phyloP scores from a whole-genome alignment of 305 asterid species.

The Fraxinus sp. region DNA sequence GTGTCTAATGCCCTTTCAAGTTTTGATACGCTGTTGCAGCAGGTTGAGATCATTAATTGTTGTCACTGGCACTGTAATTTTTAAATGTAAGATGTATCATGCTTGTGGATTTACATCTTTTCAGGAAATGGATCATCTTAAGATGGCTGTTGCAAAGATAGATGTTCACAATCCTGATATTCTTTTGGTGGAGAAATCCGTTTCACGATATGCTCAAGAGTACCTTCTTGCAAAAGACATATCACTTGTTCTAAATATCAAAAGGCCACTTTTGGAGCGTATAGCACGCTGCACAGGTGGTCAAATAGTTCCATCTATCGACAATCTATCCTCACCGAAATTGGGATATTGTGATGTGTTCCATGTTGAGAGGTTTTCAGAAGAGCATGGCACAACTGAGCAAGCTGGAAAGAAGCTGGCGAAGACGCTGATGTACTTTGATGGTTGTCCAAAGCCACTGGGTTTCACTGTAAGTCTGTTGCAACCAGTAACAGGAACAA shows the following conservation, averaged over 20 bases:
- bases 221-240: constrained; percentile 88
- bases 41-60: constrained; percentile 49
- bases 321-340: constrained; percentile 72
- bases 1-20: constrained; percentile 89
- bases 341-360: constrained; percentile 83
- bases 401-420: constrained; percentile 67
- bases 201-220: constrained; percentile 94
- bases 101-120: constrained; percentile 27
- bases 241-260: constrained; percentile 91
- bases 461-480: constrained; percentile 84
- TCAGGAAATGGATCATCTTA: constrained; percentile 99
- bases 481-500: constrained; percentile 15
- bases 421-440: constrained; percentile 94
- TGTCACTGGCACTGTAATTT: constrained; percentile 11
- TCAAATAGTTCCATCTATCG: constrained; percentile 88
- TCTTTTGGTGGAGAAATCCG: constrained; percentile 98
- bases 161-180: constrained; percentile 83
- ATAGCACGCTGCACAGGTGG: constrained; percentile 92
- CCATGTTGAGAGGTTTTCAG: constrained; percentile 68
- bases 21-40: constrained; percentile 91
- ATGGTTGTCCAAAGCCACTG: constrained; percentile 95
- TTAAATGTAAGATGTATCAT: constrained; percentile 1
- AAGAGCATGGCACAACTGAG: constrained; percentile 76
- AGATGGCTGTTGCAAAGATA: constrained; percentile 97
- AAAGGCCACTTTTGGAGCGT: constrained; percentile 88